Percentiles rank a stretch among this genome's conserved stretches.
These are phyloP conservation scores for Fusarium fujikuroi DNA, from an alignment of 2,329 filamentous ascomycete species.

Conservation along the genomic window DNA sequence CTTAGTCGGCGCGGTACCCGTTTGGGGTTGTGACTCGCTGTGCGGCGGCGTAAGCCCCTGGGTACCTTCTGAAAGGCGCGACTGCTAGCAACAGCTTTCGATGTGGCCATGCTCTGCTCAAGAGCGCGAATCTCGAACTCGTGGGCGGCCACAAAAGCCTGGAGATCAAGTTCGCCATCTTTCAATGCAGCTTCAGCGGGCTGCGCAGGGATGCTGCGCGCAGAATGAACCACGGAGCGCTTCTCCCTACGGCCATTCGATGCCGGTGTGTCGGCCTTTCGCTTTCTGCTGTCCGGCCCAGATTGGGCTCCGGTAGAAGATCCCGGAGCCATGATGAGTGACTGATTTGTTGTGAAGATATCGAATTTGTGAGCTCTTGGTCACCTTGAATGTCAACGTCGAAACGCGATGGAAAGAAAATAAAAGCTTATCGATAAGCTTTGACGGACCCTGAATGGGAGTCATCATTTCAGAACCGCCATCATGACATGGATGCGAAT, in stretches of 20 bases:
- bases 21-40: constrained; percentile 95
- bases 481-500: background rate
- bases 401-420: constrained; percentile 28
- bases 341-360: background rate
- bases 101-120: constrained; percentile 81
- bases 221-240: constrained; percentile 58
- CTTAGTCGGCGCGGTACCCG: constrained; percentile 83
- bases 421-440: constrained; percentile 46
- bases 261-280: constrained; percentile 35
- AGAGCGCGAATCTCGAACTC: constrained; percentile 91
- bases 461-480: background rate
- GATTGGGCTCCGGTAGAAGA: constrained; percentile 42
- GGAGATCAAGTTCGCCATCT: constrained; percentile 85
- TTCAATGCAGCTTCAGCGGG: constrained; percentile 62
- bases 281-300: constrained; percentile 43
- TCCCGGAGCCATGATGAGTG: constrained; percentile 44
- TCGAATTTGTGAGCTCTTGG: constrained; percentile 6
- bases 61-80: constrained; percentile 94
- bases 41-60: constrained; percentile 82
- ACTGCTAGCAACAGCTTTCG: constrained; percentile 69
- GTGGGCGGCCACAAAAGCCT: constrained; percentile 84
- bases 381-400: background rate
- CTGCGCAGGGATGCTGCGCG: constrained; percentile 63
- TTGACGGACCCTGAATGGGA: constrained; percentile 1
- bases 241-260: constrained; percentile 50